These are phyloP conservation scores for Osmanthus fragrans DNA, from an alignment of 257 asterid species.

Conservation along the genomic window DNA sequence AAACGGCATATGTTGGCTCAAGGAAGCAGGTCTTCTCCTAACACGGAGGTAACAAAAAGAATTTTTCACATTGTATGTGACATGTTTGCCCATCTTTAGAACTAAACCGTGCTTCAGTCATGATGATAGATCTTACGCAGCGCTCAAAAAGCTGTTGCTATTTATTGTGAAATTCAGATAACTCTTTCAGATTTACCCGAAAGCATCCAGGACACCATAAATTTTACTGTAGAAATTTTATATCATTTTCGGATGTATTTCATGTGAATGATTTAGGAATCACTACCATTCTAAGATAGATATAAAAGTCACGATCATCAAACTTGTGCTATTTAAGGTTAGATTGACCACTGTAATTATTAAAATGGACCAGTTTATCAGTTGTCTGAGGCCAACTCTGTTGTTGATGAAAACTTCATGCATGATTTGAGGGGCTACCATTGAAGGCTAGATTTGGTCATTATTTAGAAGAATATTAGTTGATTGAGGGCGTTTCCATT, in stretches of 20 bases:
- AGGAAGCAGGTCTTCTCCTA: slow-evolving; percentile 27
- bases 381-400: background rate
- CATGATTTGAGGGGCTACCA: background rate
- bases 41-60: slow-evolving; percentile 48
- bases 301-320: background rate
- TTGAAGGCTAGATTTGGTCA: background rate
- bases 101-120: slow-evolving; percentile 2
- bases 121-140: too few species aligned
- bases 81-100: slow-evolving; percentile 14
- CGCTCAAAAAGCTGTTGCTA: too few species aligned
- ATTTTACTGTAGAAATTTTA: background rate
- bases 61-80: slow-evolving; percentile 10
- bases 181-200: too few species aligned
- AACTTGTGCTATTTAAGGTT: background rate
- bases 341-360: background rate
- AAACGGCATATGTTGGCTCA: slow-evolving; percentile 28
- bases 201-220: background rate
- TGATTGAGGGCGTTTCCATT: slow-evolving; percentile 11
- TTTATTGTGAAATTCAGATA: too few species aligned
- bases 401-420: background rate
- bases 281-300: background rate
- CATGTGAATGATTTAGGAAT: background rate
- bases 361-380: background rate
- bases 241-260: background rate
- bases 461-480: background rate